Percentiles rank a stretch among this genome's conserved stretches.
Evolutionary conservation across 352 stramenopile genomes (phyloP).

Genomic region (Globisporangium ultimum): DNA sequence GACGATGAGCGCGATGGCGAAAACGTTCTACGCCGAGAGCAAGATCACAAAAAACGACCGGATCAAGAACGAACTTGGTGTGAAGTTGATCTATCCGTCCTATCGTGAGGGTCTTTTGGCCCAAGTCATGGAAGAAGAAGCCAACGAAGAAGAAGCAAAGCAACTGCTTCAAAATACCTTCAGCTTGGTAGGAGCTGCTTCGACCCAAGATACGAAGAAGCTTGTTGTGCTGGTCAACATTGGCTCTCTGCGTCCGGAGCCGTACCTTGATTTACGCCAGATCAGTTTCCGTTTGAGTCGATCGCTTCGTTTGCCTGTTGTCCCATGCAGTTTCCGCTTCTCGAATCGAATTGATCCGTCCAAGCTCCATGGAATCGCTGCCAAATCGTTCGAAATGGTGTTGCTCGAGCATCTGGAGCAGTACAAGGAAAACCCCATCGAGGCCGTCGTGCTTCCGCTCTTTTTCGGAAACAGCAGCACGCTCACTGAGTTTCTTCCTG

Average conservation of each 20-base stretch:
- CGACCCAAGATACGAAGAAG: not conserved
- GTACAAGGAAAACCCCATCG: constrained; percentile 8
- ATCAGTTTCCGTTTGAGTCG: constrained; percentile 66
- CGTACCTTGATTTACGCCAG: constrained; percentile 72
- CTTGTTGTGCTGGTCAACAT: constrained; percentile 72
- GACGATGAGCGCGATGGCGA: constrained; percentile 84
- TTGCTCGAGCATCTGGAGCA: constrained; percentile 39
- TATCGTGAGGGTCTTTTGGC: constrained; percentile 81
- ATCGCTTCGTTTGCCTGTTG: constrained; percentile 41
- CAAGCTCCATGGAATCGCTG: constrained; percentile 57
- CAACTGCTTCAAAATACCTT: not conserved
- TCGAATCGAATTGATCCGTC: constrained; percentile 62
- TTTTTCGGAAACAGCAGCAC: constrained; percentile 80
- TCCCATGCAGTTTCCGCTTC: constrained; percentile 77
- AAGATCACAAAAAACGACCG: constrained; percentile 74
- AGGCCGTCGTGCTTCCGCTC: constrained; percentile 65
- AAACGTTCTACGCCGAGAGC: constrained; percentile 85
- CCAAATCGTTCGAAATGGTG: constrained; percentile 66
- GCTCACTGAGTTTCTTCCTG: constrained; percentile 72
- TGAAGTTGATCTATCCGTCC: constrained; percentile 66
- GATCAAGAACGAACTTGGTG: constrained; percentile 74
- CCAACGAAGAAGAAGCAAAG: constrained; percentile 1
- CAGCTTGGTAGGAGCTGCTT: constrained; percentile 1
- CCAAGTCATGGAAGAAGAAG: constrained; percentile 75
- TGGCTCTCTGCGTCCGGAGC: constrained; percentile 62